phyloP scores from a whole-genome alignment of 2,329 filamentous ascomycete species.

The Alternaria consortialis region DNA sequence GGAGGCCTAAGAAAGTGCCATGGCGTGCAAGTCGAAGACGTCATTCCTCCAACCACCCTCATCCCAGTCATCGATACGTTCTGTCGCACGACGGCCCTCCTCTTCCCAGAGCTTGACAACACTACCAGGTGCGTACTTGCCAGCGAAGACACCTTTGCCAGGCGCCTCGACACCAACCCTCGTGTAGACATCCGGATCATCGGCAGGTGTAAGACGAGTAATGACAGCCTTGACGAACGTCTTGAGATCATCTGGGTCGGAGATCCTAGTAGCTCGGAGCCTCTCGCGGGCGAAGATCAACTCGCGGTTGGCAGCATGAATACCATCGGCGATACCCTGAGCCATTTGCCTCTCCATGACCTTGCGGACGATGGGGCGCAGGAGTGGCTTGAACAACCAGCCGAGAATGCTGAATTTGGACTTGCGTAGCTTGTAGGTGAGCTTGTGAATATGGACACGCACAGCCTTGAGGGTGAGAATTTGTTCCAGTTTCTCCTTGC shows the following conservation, averaged over 20 bases:
- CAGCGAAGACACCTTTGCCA: slow-evolving; percentile 74
- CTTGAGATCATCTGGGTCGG: slow-evolving; percentile 78
- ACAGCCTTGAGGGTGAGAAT: slow-evolving; percentile 81
- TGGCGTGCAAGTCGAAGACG: slow-evolving; percentile 71
- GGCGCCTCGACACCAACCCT: slow-evolving; percentile 74
- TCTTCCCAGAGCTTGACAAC: slow-evolving; percentile 90
- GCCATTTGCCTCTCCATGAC: slow-evolving; percentile 82
- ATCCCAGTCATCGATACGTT: slow-evolving; percentile 78
- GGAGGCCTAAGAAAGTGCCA: slow-evolving; percentile 31
- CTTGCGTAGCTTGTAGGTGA: slow-evolving; percentile 78
- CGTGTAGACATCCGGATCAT: slow-evolving; percentile 79
- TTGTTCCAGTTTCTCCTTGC: slow-evolving; percentile 78
- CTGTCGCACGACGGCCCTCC: slow-evolving; percentile 73
- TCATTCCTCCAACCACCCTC: slow-evolving; percentile 82
- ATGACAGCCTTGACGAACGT: slow-evolving; percentile 85
- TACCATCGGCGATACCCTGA: slow-evolving; percentile 71
- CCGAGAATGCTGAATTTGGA: slow-evolving; percentile 80
- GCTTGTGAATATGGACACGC: slow-evolving; percentile 83
- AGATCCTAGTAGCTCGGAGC: slow-evolving; percentile 83
- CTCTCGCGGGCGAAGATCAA: slow-evolving; percentile 86
- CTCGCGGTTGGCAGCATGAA: slow-evolving; percentile 82
- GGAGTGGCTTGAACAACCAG: slow-evolving; percentile 84
- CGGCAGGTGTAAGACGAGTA: slow-evolving; percentile 74
- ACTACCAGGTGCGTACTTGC: slow-evolving; percentile 87
- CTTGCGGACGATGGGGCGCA: slow-evolving; percentile 81